phyloP scores from a whole-genome alignment of 129 eudicot genomes.

The Ambrosia trifida region DNA sequence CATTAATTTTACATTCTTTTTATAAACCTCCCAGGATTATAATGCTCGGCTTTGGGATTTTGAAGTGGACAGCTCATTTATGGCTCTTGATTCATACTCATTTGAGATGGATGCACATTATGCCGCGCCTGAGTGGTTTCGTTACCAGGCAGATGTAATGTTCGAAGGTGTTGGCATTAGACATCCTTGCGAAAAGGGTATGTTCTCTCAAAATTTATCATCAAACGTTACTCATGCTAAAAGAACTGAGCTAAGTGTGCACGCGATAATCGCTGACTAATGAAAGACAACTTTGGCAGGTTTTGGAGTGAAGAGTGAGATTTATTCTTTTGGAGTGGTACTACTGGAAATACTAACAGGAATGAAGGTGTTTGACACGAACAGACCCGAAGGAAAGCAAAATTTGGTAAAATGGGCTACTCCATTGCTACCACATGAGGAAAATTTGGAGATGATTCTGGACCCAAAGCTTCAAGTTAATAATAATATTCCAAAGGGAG shows the following conservation, averaged over 20 bases:
- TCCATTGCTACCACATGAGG: constrained; percentile 19
- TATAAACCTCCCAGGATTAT: constrained; percentile 11
- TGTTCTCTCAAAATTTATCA: neutral
- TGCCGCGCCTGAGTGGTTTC: constrained; percentile 35
- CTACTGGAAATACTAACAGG: constrained; percentile 40
- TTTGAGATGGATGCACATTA: constrained; percentile 2
- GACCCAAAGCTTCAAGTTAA: constrained; percentile 25
- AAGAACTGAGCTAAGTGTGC: no score
- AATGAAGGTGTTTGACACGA: constrained; percentile 32
- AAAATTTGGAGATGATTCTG: constrained; percentile 14
- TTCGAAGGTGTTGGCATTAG: neutral
- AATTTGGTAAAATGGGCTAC: constrained; percentile 31
- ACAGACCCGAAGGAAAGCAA: constrained; percentile 27
- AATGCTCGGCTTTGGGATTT: constrained; percentile 31
- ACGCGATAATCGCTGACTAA: neutral
- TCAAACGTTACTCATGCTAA: no score
- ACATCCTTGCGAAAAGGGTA: constrained; percentile 6
- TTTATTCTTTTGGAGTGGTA: constrained; percentile 45
- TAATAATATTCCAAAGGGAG: constrained; percentile 19
- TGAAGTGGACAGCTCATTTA: constrained; percentile 15
- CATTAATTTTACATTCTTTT: neutral
- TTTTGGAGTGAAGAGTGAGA: constrained; percentile 31
- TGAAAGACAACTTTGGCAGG: constrained; percentile 17
- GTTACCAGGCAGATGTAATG: constrained; percentile 20
- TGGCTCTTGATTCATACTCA: neutral